Evolutionary conservation across 495 filamentous ascomycete genomes (phyloP).

Genomic region (Bryoglossum gracile): DNA sequence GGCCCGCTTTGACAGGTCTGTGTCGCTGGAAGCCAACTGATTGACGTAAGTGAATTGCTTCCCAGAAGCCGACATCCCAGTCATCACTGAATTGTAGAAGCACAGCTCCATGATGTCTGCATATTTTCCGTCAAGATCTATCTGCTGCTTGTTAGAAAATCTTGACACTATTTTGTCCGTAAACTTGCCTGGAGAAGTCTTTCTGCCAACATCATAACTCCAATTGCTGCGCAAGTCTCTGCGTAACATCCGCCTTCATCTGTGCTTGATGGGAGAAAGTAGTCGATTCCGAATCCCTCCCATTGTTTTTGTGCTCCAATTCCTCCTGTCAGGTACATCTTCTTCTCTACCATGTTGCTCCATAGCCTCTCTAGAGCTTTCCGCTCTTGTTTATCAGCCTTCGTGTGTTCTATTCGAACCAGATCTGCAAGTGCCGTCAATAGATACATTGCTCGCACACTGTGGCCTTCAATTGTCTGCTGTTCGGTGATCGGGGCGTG

Average conservation of each 20-base stretch:
- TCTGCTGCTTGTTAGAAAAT: conserved; percentile 20
- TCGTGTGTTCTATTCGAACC: conserved; percentile 24
- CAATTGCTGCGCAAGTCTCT: conserved; percentile 55
- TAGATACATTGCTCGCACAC: conserved; percentile 54
- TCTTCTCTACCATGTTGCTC: conserved; percentile 51
- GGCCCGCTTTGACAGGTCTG: conserved; percentile 35
- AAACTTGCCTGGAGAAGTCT: conserved; percentile 38
- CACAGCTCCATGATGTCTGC: conserved; percentile 53
- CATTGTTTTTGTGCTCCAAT: conserved; percentile 53
- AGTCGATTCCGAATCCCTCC: conserved; percentile 55
- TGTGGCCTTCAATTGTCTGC: conserved; percentile 49
- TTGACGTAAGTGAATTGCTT: conserved; percentile 50
- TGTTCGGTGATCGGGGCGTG: conserved; percentile 48
- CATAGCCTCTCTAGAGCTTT: conserved; percentile 40
- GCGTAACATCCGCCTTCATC: conserved; percentile 56
- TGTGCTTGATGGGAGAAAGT: conserved; percentile 48
- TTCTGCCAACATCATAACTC: conserved; percentile 53
- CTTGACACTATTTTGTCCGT: not conserved
- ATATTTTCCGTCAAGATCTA: conserved; percentile 45
- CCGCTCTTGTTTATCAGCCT: not conserved
- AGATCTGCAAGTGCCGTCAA: conserved; percentile 35
- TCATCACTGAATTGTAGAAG: conserved; percentile 53
- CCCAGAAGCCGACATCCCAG: conserved; percentile 42
- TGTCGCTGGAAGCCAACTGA: conserved; percentile 45
- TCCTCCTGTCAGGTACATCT: conserved; percentile 54